These are phyloP conservation scores for Pleurotus cornucopiae DNA, from an alignment of 768 basidiomycete genomes.

Conservation along the genomic window DNA sequence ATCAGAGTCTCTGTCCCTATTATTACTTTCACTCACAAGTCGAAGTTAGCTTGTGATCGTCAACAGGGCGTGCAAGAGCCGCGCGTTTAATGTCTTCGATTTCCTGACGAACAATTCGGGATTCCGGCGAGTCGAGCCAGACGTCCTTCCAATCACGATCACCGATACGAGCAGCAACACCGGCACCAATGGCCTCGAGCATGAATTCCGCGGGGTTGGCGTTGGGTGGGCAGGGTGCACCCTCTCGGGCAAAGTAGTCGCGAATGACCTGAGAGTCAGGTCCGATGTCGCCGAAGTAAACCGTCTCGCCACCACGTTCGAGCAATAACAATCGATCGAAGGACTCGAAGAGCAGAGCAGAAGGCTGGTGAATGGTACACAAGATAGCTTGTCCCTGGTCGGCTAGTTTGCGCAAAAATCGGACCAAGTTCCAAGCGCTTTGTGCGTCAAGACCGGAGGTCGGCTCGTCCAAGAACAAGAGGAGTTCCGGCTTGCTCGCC, in stretches of 20 bases:
- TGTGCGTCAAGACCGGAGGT: conserved; percentile 42
- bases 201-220: conserved; percentile 81
- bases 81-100: conserved; percentile 44
- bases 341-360: conserved; percentile 79
- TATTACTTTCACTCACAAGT: conserved; percentile 32
- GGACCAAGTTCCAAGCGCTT: conserved; percentile 76
- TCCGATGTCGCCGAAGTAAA: conserved; percentile 93
- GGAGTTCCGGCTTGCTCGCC: conserved; percentile 78
- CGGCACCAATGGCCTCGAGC: conserved; percentile 86
- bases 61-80: conserved; percentile 37
- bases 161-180: conserved; percentile 66
- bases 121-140: conserved; percentile 75
- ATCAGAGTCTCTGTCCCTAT: too few species aligned
- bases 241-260: conserved; percentile 72
- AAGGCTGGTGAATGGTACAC: conserved; percentile 89
- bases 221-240: conserved; percentile 69
- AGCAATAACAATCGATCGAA: conserved; percentile 72
- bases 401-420: conserved; percentile 79
- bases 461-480: conserved; percentile 63
- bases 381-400: conserved; percentile 86
- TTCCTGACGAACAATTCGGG: conserved; percentile 31
- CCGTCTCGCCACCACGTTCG: conserved; percentile 80
- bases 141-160: conserved; percentile 84
- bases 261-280: conserved; percentile 62
- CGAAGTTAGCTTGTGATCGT: conserved; percentile 30